Evolutionary conservation across 2,329 filamentous ascomycete genomes (phyloP), one percentile per base, ranked within the genome.

Genomic region (Mycocentrospora acerina): DNA sequence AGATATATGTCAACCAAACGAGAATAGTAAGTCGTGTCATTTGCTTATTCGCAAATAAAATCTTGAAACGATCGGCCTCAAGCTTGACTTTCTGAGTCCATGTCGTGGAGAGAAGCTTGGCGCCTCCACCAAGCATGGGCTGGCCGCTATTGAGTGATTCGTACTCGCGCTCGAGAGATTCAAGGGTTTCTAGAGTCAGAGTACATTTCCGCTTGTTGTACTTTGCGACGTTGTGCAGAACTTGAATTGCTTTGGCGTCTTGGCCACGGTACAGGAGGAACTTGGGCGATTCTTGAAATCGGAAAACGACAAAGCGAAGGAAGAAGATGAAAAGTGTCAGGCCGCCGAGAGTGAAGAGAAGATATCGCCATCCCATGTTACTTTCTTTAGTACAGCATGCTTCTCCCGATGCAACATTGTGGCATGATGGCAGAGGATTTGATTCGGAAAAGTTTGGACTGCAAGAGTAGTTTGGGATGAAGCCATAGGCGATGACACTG

Each of bases 281-380:
- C 51, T 83, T 83, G 1, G 80, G 80, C 2, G 78, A 81, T 50
- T 83, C 79, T 43, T 71, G 72, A 31, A 83, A 75, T 4, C 68
- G 66, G 49, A 83, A 75, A 25, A 82, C 54, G 1, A 76, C 72
- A 25, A 81, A 69, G 14, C 80, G 76, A 1, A 76, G 52, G 29
- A 81, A 55, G 29, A 79, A 81, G 10, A 73, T 59, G 10, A 62
- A 37, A 1, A 72, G 46, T 0, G 70, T 72, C 27, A 66, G 59
- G 1, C 56, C 58, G 1, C 70, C 70, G 6, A 73, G 55, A 1
- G 65, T 70, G 44, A 66, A 70, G 25, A 72, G 48, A 5, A 71
- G 47, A 45, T 73, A 73, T 25, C 71, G 56, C 70, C 71, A 73
- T n/a, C 71, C 71, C 64, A 70, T 52, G 34, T 73, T 73, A 41